Base-by-base conservation (phyloP, 345 rosid species). In the Geranium rotundifolium region DNA sequence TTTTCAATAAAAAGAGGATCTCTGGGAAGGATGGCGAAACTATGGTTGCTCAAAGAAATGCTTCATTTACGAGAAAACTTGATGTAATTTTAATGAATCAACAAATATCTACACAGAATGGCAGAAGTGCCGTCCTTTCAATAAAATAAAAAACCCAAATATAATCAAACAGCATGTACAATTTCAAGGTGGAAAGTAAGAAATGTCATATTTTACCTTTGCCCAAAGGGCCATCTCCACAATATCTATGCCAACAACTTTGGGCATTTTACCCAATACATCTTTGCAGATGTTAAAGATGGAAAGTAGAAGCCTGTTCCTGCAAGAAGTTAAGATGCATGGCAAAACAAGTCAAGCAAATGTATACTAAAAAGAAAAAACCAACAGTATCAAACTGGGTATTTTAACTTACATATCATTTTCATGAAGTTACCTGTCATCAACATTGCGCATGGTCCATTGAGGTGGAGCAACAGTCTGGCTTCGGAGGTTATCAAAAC, bases 151-250 rank as follows among this genome's bases (percentile, higher is more conserved):
- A 31, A 39, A 2, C 58, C 57, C 12, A 1, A 29, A 12, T 23
- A 12, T 10, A 15, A 27, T 27, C 30, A 14, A 46, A 58, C 16
- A 57, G 29, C 15, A 57, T 41, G 50, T 41, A 12, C 7, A 63
- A 34, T 59, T 58, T 61, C 39, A 68, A 71, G 61, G 69, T 66
- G 70, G 17, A 49, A 65, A 65, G 31, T 20, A 55, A 69, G 65
- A 60, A 57, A 65, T 57, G 54, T 58, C 29, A 59, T 34, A 66
- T 57, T 31, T 55, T 67, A 93, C 97, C 99, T 93, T 93, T 71
- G 97, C 99, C 97, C 97, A 90, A 73, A 90, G 81, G 66, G 97
- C 95, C 97, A 87, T 87, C 81, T 90, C 97, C 39, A 90, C 97
- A 14, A 90, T 75, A 87, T 90, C 97, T 72, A 89, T 78, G 62